Conservation (phyloP, 2,329 filamentous ascomycete species). For the Aspergillus awamori region DNA sequence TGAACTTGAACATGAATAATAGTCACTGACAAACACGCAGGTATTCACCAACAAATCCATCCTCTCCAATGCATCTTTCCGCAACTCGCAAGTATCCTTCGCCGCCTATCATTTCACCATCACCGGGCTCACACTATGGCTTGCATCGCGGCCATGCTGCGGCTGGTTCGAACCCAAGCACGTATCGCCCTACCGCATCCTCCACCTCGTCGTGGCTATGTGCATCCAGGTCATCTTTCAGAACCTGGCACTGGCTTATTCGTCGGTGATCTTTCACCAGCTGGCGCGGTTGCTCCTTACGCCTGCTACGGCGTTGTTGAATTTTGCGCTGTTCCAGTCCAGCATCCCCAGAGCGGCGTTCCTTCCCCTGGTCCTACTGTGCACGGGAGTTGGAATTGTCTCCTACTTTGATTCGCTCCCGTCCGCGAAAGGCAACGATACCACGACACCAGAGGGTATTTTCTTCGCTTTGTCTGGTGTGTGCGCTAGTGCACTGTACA, state of each 20-base stretch:
- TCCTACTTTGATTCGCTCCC: slow-evolving; percentile 26
- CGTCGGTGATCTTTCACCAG: slow-evolving; percentile 29
- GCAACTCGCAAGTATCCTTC: slow-evolving; percentile 26
- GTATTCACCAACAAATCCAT: slow-evolving; percentile 29
- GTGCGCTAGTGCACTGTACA: slow-evolving; percentile 26
- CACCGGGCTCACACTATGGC: slow-evolving; percentile 24
- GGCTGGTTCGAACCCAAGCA: slow-evolving; percentile 23
- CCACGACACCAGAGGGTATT: slow-evolving; percentile 20
- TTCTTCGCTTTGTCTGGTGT: slow-evolving; percentile 25
- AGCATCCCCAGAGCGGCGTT: slow-evolving; percentile 21
- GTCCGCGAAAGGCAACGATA: slow-evolving; percentile 13
- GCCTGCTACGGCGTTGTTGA: slow-evolving; percentile 21
- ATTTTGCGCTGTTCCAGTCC: slow-evolving; percentile 23
- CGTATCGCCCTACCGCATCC: slow-evolving; percentile 19
- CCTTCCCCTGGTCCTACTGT: slow-evolving; percentile 21
- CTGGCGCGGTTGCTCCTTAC: slow-evolving; percentile 26
- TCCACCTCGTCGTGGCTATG: slow-evolving; percentile 26
- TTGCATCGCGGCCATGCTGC: slow-evolving; percentile 21
- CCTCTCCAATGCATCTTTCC: slow-evolving; percentile 22
- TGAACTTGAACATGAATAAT: neutral
- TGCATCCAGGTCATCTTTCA: slow-evolving; percentile 26
- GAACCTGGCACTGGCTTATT: slow-evolving; percentile 25
- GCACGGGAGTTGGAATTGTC: slow-evolving; percentile 24
- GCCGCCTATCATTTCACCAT: slow-evolving; percentile 29
- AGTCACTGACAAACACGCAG: slow-evolving; percentile 8